A percentile compares a stretch with the other conserved stretches of the same genome.
These are phyloP conservation scores for Chaetomium globosum DNA, from an alignment of 2,329 filamentous ascomycete genomes.

Conservation along the genomic window DNA sequence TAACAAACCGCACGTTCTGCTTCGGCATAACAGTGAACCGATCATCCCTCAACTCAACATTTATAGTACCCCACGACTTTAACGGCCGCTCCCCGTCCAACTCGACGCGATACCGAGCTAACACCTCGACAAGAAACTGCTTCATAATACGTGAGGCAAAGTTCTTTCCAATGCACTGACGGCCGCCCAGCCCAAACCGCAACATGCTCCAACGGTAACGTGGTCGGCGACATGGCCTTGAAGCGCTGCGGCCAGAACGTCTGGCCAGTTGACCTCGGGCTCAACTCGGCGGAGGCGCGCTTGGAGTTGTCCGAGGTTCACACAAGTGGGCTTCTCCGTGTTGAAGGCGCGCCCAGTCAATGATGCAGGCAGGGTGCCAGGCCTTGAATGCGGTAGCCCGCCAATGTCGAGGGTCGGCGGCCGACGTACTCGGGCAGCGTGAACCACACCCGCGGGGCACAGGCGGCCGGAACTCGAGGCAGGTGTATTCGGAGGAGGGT, in stretches of 20 bases:
- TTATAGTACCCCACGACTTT: not conserved
- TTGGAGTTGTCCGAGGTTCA: not conserved
- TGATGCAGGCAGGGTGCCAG: not conserved
- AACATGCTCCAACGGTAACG: not conserved
- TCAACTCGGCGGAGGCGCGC: not conserved
- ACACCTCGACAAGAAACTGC: not conserved
- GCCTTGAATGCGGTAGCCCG: not conserved
- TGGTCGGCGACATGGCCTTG: not conserved
- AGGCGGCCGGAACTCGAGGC: not conserved
- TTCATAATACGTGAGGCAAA: not conserved
- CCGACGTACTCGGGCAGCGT: not conserved
- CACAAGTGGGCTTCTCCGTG: not conserved
- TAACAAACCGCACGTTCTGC: not conserved
- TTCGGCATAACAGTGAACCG: not conserved
- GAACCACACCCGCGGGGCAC: slow-evolving; percentile 1
- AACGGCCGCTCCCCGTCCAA: not conserved
- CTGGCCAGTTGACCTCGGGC: not conserved
- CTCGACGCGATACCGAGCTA: not conserved
- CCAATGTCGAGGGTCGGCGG: not conserved
- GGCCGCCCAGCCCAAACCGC: not conserved
- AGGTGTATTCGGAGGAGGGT: not conserved
- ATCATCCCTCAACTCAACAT: slow-evolving; percentile 1
- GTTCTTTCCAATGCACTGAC: not conserved
- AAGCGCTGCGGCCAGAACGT: not conserved
- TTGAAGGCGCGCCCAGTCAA: not conserved